Conservation (phyloP, 768 basidiomycete genomes). For the Candolleomyces eurysporus region DNA sequence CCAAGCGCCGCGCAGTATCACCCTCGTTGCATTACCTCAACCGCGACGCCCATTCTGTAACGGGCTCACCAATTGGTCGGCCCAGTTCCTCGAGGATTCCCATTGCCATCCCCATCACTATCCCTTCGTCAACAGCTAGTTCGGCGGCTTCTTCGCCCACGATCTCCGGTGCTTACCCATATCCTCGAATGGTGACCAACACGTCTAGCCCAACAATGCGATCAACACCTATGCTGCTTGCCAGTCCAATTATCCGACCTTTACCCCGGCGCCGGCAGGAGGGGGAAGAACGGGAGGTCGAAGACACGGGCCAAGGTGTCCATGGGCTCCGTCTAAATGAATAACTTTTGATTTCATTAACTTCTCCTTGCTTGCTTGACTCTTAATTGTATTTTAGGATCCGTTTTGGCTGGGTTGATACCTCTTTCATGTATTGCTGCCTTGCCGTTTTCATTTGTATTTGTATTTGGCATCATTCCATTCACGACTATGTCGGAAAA, state of each 20-base stretch:
- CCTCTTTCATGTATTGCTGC: background rate
- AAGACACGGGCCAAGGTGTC: slow-evolving; percentile 20
- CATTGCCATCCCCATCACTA: slow-evolving; percentile 64
- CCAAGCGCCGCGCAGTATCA: slow-evolving; percentile 81
- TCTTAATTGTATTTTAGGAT: background rate
- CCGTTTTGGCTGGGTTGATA: background rate
- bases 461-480: background rate
- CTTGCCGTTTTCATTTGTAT: background rate
- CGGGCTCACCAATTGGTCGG: slow-evolving; percentile 43
- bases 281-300: slow-evolving; percentile 68
- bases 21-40: slow-evolving; percentile 65
- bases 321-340: background rate
- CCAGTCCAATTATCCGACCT: slow-evolving; percentile 75
- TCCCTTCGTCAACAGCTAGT: slow-evolving; percentile 54
- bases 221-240: slow-evolving; percentile 58
- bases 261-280: slow-evolving; percentile 56
- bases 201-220: slow-evolving; percentile 76
- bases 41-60: slow-evolving; percentile 54
- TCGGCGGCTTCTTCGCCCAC: slow-evolving; percentile 77
- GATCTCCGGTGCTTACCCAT: slow-evolving; percentile 48
- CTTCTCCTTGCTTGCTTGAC: background rate
- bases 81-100: slow-evolving; percentile 41
- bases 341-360: background rate
- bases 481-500: no score
- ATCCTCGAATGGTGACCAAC: slow-evolving; percentile 50